Evolutionary conservation across 2,329 filamentous ascomycete species (phyloP), one percentile per base, ranked within the genome.

Genomic region (Rachicladosporium sp.): DNA sequence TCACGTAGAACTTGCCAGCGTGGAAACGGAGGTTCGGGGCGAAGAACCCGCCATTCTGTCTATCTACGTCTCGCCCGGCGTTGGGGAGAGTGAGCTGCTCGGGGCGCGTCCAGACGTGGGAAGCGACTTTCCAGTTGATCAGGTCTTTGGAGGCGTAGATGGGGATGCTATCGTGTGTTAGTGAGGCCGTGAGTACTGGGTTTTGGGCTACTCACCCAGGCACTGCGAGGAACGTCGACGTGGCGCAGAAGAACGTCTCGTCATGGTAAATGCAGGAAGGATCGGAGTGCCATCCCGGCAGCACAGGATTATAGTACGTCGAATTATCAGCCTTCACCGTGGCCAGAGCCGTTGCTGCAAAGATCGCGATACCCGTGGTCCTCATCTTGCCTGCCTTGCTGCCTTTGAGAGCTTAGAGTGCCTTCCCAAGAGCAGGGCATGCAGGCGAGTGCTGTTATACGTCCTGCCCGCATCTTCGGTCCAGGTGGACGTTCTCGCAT

Each of bases 261-360:
- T 63, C 48, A 4, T 68, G 61, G 33, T 61, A 59, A 19, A 64
- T 59, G 41, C 65, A 66, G 31, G 59, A 64, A 2, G 66, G 66
- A 43, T 69, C 66, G 0, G 66, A 60, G 39, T 66, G 56, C 40
- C 63, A 70, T 10, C 66, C 67, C 4, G 67, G 61, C 3, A 70
- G 45, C 11, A 69, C 61, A 1, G 66, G 66, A 45, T 69, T 70
- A 43, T 56, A 57, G 32, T 52, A 52, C 8, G 50, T 52, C 4
- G 38, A 38, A 13, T 23, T 23, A 6, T 4, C 21, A 23, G 21
- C 21, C 23, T 27, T 4, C 23, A 6, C 23, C 7, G 3, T 27
- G 3, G 23, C 23, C 23, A 27, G 8, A 27, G 3, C 23, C 23
- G 21, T 6, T 6, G 21, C 4, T 6, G 21, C 21, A 4, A 23